Evolutionary conservation across 2,329 filamentous ascomycete species (phyloP), one percentile per base, ranked within the genome.

Genomic region (Colletotrichum tabaci): DNA sequence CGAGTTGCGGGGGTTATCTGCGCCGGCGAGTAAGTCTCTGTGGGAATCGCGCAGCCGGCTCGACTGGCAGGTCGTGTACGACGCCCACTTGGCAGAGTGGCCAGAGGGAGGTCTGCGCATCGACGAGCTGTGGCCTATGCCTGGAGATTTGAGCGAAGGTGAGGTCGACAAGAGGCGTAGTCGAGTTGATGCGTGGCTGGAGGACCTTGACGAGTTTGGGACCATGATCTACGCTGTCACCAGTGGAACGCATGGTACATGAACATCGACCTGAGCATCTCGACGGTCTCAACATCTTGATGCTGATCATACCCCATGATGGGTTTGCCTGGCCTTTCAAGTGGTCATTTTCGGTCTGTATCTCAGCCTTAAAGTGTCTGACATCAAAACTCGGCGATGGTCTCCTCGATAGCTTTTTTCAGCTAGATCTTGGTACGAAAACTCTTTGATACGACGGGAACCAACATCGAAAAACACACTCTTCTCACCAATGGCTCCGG

Each of bases 201-300:
- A 86, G 62, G 76, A 77, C 18, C 77, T 87, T 0, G 88, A 90
- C 74, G 87, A 87, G 60, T 89, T 85, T 76, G 87, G 87, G 0
- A 87, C 82, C 23, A 86, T 88, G 84, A 61, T 89, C 1, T 89
- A 86, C 73, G 81, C 85, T 0, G 84, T 87, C 0, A 85, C 84
- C 0, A 82, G 80, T 53, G 84, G 81, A 60, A 87, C 84, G 0
- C 84, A 88, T 74, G 82, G 78, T 30, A 42, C 47, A 18, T 62
- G 60, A 58, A 52, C 21, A 13, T 4, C 10, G 18, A 10, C 21
- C 9, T 9, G 44, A 46, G 16, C 38, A 16, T 53, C 12, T n/a
- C 8, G 35, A 8, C 35, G 26, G 15, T 35, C 16, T 53, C 23
- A 23, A 53, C 50, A 9, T 53, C 35, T n/a, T 21, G 26, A 18